These are phyloP conservation scores for Penicillium parvum DNA, from an alignment of 495 filamentous ascomycete species.

Conservation along the genomic window DNA sequence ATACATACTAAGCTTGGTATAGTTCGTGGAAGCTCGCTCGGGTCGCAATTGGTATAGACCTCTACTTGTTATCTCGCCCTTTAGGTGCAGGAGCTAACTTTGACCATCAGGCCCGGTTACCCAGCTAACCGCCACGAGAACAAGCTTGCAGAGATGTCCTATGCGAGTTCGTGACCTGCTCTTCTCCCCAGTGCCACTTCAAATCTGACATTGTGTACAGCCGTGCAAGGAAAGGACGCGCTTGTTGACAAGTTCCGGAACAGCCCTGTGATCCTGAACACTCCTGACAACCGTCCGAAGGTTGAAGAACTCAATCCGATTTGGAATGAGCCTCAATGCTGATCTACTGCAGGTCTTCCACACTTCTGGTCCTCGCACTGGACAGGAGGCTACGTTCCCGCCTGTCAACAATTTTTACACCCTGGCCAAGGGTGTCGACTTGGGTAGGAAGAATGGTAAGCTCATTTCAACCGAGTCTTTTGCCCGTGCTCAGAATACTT, in stretches of 20 bases:
- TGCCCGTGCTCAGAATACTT: neutral
- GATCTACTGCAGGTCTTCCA: conserved; percentile 42
- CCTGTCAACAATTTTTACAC: conserved; percentile 16
- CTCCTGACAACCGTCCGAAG: conserved; percentile 76
- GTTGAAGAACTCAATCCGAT: conserved; percentile 30
- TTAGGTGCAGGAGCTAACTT: neutral
- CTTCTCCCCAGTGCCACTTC: conserved; percentile 11
- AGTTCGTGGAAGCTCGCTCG: conserved; percentile 71
- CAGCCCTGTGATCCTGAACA: conserved; percentile 88
- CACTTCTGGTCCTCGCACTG: conserved; percentile 14
- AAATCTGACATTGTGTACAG: conserved; percentile 35
- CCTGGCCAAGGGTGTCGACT: conserved; percentile 11
- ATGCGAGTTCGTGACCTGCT: conserved; percentile 66
- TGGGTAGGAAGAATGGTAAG: conserved; percentile 6
- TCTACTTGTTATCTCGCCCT: neutral
- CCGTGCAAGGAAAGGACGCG: conserved; percentile 87
- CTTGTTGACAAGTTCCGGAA: conserved; percentile 94
- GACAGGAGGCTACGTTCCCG: conserved; percentile 11
- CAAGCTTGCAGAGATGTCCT: conserved; percentile 86
- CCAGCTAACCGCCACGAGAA: conserved; percentile 58
- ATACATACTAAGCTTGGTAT: conserved; percentile 22
- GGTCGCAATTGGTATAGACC: conserved; percentile 62
- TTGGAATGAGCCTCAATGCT: neutral
- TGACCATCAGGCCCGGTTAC: conserved; percentile 61
- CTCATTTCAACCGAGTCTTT: neutral